Percentiles rank a stretch among this genome's conserved stretches.
These are phyloP conservation scores for Auriscalpium microsporum DNA, from an alignment of 768 basidiomycete genomes.

Conservation along the genomic window DNA sequence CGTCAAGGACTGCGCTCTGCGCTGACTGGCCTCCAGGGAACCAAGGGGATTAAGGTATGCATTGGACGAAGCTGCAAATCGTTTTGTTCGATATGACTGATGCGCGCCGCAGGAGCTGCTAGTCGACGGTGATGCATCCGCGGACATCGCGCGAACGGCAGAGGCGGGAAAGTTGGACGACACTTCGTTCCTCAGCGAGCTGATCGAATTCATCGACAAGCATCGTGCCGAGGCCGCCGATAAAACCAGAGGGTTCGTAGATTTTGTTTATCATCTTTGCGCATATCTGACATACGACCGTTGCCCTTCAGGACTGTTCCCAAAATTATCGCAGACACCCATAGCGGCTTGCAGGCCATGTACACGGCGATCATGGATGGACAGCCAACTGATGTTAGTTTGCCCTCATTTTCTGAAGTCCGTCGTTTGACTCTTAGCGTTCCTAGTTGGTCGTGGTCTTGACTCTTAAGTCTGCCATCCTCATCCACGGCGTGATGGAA, in stretches of 20 bases:
- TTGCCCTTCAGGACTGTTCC: background rate
- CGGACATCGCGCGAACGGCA: background rate
- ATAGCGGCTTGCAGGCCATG: conserved; percentile 1
- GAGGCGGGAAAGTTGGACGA: background rate
- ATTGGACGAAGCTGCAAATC: background rate
- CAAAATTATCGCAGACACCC: background rate
- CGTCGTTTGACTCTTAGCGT: background rate
- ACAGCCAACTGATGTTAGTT: background rate
- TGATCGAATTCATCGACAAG: background rate
- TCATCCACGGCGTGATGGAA: conserved; percentile 6
- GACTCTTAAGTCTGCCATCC: conserved; percentile 7
- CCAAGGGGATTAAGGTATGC: background rate
- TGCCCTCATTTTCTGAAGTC: background rate
- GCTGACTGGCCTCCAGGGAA: background rate
- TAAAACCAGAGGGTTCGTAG: background rate
- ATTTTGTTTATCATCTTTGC: background rate
- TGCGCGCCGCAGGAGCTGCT: background rate
- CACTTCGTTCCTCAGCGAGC: background rate
- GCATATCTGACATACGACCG: background rate
- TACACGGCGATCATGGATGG: background rate
- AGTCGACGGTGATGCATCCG: background rate
- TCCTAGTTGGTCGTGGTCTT: background rate
- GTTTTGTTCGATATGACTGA: background rate
- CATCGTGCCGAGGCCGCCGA: background rate
- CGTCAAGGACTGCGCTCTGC: background rate